Percentiles rank a stretch among this genome's conserved stretches.
Conservation (phyloP, 768 basidiomycete genomes). For the Pleurotus platypus region DNA sequence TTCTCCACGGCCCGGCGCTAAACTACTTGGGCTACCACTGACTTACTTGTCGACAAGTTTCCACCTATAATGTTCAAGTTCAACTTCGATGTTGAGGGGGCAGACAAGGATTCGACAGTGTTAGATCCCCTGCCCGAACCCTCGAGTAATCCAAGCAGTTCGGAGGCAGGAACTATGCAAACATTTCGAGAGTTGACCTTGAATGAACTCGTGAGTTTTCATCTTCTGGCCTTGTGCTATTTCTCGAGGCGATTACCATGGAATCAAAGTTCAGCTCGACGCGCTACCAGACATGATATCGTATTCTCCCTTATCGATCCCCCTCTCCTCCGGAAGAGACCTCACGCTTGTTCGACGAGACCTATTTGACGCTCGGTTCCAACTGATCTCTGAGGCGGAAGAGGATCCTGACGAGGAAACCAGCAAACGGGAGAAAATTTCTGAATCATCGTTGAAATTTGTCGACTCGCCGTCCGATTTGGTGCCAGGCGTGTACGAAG, state of each 20-base stretch:
- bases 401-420: constrained; percentile 19
- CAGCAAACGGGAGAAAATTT: not conserved
- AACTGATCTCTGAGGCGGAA: constrained; percentile 65
- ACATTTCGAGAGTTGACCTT: constrained; percentile 30
- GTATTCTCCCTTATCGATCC: constrained; percentile 67
- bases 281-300: constrained; percentile 72
- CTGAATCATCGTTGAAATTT: constrained; percentile 47
- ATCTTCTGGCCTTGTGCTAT: not conserved
- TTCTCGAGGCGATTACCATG: not conserved
- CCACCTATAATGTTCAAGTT: constrained; percentile 57
- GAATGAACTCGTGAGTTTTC: constrained; percentile 17
- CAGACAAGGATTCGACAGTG: constrained; percentile 18
- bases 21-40: too few relatives aligned
- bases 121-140: too few relatives aligned
- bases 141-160: too few relatives aligned
- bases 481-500: constrained; percentile 90
- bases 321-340: constrained; percentile 30
- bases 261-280: constrained; percentile 49
- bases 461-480: constrained; percentile 87
- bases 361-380: constrained; percentile 94
- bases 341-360: constrained; percentile 71
- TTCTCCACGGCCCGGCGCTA: too few relatives aligned
- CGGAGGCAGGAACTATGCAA: not conserved
- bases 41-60: too few relatives aligned
- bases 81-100: constrained; percentile 58